A percentile compares a stretch with the other conserved stretches of the same genome.
These are phyloP conservation scores for Suillus luteus DNA, from an alignment of 768 basidiomycete genomes.

Conservation along the genomic window DNA sequence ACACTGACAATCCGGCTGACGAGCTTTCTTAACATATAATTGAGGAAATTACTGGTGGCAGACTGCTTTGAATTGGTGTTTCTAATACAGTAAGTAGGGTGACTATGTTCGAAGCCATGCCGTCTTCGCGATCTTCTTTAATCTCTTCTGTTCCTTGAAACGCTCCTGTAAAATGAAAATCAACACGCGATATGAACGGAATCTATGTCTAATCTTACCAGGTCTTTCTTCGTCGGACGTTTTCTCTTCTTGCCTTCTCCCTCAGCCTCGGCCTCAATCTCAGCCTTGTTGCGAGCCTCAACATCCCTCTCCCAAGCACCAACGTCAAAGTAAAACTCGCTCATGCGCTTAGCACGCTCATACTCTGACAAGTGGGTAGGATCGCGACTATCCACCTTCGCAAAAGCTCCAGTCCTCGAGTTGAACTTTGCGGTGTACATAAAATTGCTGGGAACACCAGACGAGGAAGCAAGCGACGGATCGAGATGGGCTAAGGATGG, in stretches of 20 bases:
- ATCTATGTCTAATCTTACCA: slow-evolving; percentile 51
- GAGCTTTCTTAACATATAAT: neutral
- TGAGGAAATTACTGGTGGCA: neutral
- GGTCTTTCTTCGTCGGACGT: slow-evolving; percentile 77
- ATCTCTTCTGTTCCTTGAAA: slow-evolving; percentile 79
- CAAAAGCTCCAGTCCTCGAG: slow-evolving; percentile 77
- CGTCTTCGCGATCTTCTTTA: slow-evolving; percentile 86
- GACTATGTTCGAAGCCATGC: slow-evolving; percentile 77
- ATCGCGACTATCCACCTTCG: slow-evolving; percentile 65
- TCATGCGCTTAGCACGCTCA: slow-evolving; percentile 79
- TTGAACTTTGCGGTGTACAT: slow-evolving; percentile 73
- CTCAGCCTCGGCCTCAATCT: slow-evolving; percentile 46
- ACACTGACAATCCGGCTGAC: neutral
- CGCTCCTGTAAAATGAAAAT: slow-evolving; percentile 56
- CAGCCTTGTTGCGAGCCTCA: slow-evolving; percentile 43
- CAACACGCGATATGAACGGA: slow-evolving; percentile 11
- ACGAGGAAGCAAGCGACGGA: slow-evolving; percentile 55
- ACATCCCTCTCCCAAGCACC: slow-evolving; percentile 76
- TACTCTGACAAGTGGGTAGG: slow-evolving; percentile 79
- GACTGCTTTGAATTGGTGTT: slow-evolving; percentile 1
- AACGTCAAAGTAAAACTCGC: slow-evolving; percentile 85
- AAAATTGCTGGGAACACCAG: slow-evolving; percentile 40
- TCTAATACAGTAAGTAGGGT: slow-evolving; percentile 3
- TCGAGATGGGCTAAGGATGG: slow-evolving; percentile 80
- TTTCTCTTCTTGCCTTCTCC: slow-evolving; percentile 74